Evolutionary conservation across 345 rosid genomes (phyloP), one percentile per base, ranked within the genome.

Genomic region (Syzygium jambos): DNA sequence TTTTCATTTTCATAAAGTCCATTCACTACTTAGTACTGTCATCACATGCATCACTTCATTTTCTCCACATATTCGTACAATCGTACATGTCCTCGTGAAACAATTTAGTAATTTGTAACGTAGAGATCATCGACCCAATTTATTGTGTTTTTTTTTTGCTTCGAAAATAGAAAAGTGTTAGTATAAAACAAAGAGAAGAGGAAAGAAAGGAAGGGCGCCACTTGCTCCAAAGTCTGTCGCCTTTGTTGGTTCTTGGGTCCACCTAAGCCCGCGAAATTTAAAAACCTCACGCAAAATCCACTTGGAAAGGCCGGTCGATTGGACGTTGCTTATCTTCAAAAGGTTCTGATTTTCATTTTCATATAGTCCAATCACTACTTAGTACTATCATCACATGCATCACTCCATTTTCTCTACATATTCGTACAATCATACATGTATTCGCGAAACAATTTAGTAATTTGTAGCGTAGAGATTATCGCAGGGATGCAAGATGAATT

Each of bases 21-120:
- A 68, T 34, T 68, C 17, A 73, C 38, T 34, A 0, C 4, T 1
- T 0, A 3, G 1, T 9, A 41, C 80, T 4, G 5, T 34, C 3
- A 34, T 34, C 46, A 0, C 80, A 34, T 73, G 25, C 25, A 34
- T 34, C 10, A 7, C 80, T 34, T 25, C 80, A 34, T 9, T 34
- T 34, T 34, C 80, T 34, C 49, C 46, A 11, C 80, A 19, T 34
- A 34, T 17, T 21, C 78, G 9, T 68, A 9, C 23, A 17, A 19
- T 21, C 9, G 57, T 3, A 21, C 1, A 54, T 54, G 25, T 54
- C 19, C 21, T 22, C 22, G 9, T 9, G 22, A 21, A 54, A 17
- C 22, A 6, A 21, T 54, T 17, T 6, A 54, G 22, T 17, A 54
- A 54, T 54, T 19, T 54, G 9, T 11, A 11, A 43, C 1, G 46